Conservation (phyloP, 2,329 filamentous ascomycete species). For the Exophiala aquamarina region DNA sequence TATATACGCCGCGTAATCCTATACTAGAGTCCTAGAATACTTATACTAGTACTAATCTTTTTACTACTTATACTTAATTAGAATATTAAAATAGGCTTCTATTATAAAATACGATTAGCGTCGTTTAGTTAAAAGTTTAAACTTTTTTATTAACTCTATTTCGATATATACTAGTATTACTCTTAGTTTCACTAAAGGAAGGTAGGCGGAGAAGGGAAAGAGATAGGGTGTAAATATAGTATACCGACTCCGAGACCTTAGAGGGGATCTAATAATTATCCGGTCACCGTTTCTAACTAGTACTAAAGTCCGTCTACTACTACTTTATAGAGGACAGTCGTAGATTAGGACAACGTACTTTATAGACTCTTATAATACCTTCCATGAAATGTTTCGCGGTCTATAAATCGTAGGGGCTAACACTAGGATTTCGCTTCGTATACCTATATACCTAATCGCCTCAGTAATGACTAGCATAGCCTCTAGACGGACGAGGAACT, state of each 20-base stretch:
- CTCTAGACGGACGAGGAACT: slow-evolving; percentile 15
- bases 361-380: slow-evolving; percentile 15
- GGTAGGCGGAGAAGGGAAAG: background rate
- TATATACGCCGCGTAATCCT: slow-evolving; percentile 20
- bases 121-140: slow-evolving; percentile 18
- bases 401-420: slow-evolving; percentile 21
- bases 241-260: slow-evolving; percentile 19
- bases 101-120: slow-evolving; percentile 23
- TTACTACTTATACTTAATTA: slow-evolving; percentile 24
- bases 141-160: slow-evolving; percentile 21
- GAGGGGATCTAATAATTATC: slow-evolving; percentile 21
- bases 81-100: slow-evolving; percentile 20
- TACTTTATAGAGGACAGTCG: slow-evolving; percentile 16
- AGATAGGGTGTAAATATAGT: slow-evolving; percentile 18
- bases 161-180: slow-evolving; percentile 24
- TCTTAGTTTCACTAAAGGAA: slow-evolving; percentile 9
- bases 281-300: slow-evolving; percentile 20
- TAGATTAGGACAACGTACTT: no score
- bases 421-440: slow-evolving; percentile 23
- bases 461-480: slow-evolving; percentile 10
- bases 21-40: slow-evolving; percentile 16
- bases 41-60: slow-evolving; percentile 23
- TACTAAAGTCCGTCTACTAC: slow-evolving; percentile 24
- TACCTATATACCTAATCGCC: slow-evolving; percentile 22
- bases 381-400: slow-evolving; percentile 24